Conservation (phyloP, 78 protist species). For the Monocercomonoides exilis region DNA sequence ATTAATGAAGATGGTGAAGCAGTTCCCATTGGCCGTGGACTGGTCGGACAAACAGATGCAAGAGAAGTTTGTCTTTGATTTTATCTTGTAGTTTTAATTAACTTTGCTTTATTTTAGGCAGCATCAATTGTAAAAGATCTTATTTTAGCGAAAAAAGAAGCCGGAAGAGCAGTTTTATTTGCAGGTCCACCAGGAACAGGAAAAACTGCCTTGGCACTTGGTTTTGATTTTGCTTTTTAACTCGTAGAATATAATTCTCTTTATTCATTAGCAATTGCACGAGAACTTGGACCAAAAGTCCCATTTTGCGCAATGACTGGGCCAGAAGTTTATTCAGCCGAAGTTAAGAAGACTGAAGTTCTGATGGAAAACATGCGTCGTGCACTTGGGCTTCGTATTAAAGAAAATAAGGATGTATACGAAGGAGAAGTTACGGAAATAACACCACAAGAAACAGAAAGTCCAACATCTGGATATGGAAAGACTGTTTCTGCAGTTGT, state of each 20-base stretch:
- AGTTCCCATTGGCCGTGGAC: conserved; percentile 67
- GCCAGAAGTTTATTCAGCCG: conserved; percentile 89
- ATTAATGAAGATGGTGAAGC: conserved; percentile 80
- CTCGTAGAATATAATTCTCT: too few relatives aligned
- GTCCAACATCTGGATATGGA: conserved; percentile 85
- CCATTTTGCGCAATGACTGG: conserved; percentile 99
- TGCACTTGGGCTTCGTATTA: conserved; percentile 95
- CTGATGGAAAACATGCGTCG: conserved; percentile 97
- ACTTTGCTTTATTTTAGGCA: conserved; percentile 54
- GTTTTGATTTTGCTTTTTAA: conserved; percentile 47
- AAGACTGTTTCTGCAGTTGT: conserved; percentile 86
- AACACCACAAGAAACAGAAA: conserved; percentile 91
- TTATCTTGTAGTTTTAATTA: neutral
- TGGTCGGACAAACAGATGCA: conserved; percentile 95
- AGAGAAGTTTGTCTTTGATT: conserved; percentile 69
- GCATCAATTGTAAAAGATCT: conserved; percentile 92
- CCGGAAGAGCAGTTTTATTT: conserved; percentile 95
- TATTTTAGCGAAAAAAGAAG: conserved; percentile 92
- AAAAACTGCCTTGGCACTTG: conserved; percentile 95
- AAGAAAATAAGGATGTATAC: conserved; percentile 96
- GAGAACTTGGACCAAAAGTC: conserved; percentile 19
- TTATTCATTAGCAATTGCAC: neutral
- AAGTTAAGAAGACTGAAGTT: conserved; percentile 93
- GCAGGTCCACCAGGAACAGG: conserved; percentile 97
- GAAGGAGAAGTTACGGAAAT: conserved; percentile 98